Evolutionary conservation across 2,329 filamentous ascomycete genomes (phyloP).

Genomic region (Dothistroma pini): DNA sequence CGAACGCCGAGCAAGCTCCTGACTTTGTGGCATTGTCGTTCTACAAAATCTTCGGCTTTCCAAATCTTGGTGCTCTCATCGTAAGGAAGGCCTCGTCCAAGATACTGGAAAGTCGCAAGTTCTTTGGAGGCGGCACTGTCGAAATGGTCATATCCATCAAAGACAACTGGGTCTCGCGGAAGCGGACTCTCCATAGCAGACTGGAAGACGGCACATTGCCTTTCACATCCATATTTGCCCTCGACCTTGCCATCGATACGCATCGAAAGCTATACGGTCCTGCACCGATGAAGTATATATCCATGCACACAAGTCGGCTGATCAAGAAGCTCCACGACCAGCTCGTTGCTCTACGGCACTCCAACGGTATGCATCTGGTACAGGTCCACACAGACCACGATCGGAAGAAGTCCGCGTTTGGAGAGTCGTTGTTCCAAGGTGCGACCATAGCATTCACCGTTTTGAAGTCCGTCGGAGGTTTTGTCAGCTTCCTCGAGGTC

Average conservation of each 20-base stretch:
- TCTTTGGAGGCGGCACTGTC: constrained; percentile 91
- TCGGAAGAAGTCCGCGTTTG: constrained; percentile 37
- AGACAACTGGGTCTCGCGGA: constrained; percentile 76
- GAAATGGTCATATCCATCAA: constrained; percentile 74
- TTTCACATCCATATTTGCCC: constrained; percentile 80
- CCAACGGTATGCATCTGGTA: constrained; percentile 64
- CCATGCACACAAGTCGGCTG: constrained; percentile 66
- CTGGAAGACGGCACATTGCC: constrained; percentile 88
- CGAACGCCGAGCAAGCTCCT: constrained; percentile 66
- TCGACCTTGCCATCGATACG: constrained; percentile 67
- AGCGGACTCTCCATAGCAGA: constrained; percentile 69
- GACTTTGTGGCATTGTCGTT: constrained; percentile 85
- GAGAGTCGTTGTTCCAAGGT: constrained; percentile 52
- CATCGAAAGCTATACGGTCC: constrained; percentile 68
- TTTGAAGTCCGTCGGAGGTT: constrained; percentile 62
- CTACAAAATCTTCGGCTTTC: constrained; percentile 96
- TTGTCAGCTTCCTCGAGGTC: constrained; percentile 75
- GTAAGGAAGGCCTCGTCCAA: constrained; percentile 66
- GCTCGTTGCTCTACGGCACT: constrained; percentile 60
- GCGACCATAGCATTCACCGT: constrained; percentile 82
- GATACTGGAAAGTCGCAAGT: constrained; percentile 62
- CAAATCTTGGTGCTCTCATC: constrained; percentile 79
- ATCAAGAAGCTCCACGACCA: constrained; percentile 55
- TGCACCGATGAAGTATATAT: constrained; percentile 58
- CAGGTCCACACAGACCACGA: constrained; percentile 54